Conservation (phyloP, 1,284 basidiomycete genomes). For the Microbotryum saponariae region DNA sequence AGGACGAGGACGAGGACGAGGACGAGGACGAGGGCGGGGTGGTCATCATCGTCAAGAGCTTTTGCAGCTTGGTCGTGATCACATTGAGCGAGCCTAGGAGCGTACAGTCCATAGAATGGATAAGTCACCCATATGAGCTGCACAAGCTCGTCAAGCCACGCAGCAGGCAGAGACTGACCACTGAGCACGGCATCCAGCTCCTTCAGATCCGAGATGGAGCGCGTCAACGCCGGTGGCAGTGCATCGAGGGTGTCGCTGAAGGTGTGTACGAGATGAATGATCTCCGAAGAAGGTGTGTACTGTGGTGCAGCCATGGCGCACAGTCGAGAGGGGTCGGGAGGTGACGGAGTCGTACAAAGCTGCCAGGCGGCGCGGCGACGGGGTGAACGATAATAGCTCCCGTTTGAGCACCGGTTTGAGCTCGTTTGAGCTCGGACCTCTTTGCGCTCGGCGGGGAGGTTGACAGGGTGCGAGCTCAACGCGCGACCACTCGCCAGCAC, state of each 20-base stretch:
- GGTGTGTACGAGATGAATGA: conserved; percentile 32
- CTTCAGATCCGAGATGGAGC: conserved; percentile 87
- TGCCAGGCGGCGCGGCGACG: too few relatives aligned
- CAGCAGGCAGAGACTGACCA: conserved; percentile 41
- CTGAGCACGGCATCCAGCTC: conserved; percentile 97
- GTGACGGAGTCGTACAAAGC: too few relatives aligned
- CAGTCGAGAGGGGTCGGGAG: too few relatives aligned
- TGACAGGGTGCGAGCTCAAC: too few relatives aligned
- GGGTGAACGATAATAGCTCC: too few relatives aligned
- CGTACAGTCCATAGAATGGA: too few relatives aligned
- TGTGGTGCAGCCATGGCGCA: too few relatives aligned
- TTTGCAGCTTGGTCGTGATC: conserved; percentile 68
- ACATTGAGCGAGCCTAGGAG: conserved; percentile 58
- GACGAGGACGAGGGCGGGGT: conserved; percentile 8
- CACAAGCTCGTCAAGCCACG: background rate
- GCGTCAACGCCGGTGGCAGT: conserved; percentile 86
- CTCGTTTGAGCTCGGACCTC: too few relatives aligned
- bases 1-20: conserved; percentile 7
- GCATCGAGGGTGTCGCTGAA: conserved; percentile 76
- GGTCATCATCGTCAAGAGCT: conserved; percentile 61
- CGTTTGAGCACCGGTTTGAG: too few relatives aligned
- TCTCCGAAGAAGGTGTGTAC: conserved; percentile 24
- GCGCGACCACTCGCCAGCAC: too few relatives aligned
- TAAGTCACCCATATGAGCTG: background rate
- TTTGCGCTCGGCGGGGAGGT: too few relatives aligned